These are phyloP conservation scores for Podaxis carcinomalis DNA, from an alignment of 768 basidiomycete species.

Conservation along the genomic window DNA sequence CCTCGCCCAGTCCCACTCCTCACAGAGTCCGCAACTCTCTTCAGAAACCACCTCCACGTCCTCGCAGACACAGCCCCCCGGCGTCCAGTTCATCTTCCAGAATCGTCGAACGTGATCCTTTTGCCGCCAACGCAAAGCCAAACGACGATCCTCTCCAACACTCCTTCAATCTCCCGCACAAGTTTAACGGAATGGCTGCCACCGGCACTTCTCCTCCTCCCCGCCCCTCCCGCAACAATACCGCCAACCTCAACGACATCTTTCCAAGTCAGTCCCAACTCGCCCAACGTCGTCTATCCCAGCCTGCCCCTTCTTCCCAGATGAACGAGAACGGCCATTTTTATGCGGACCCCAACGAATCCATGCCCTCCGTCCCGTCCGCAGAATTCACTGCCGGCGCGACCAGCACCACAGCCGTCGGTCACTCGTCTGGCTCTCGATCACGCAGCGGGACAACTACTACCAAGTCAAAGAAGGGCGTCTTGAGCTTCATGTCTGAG, in stretches of 20 bases:
- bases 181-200: conserved; percentile 30
- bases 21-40: conserved; percentile 50
- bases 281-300: conserved; percentile 48
- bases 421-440: conserved; percentile 23
- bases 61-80: conserved; percentile 50
- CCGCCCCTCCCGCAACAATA: conserved; percentile 81
- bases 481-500: conserved; percentile 71
- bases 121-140: conserved; percentile 38
- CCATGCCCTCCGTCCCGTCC: conserved; percentile 31
- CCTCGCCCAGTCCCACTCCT: conserved; percentile 23
- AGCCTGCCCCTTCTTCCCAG: conserved; percentile 30
- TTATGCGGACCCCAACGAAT: conserved; percentile 42
- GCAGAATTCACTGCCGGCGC: conserved; percentile 21
- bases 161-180: conserved; percentile 25
- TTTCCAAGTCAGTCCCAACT: conserved; percentile 42
- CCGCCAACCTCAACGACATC: conserved; percentile 74
- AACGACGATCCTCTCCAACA: conserved; percentile 18
- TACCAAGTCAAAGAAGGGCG: conserved; percentile 57
- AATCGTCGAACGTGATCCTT: conserved; percentile 53
- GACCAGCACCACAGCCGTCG: conserved; percentile 17
- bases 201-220: conserved; percentile 57
- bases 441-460: conserved; percentile 44
- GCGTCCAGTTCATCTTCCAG: conserved; percentile 30
- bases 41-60: conserved; percentile 54
- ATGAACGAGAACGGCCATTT: conserved; percentile 34